Percentiles rank a stretch among this genome's conserved stretches.
Evolutionary conservation across 495 filamentous ascomycete genomes (phyloP).

Genomic region (Annulohypoxylon stygium): DNA sequence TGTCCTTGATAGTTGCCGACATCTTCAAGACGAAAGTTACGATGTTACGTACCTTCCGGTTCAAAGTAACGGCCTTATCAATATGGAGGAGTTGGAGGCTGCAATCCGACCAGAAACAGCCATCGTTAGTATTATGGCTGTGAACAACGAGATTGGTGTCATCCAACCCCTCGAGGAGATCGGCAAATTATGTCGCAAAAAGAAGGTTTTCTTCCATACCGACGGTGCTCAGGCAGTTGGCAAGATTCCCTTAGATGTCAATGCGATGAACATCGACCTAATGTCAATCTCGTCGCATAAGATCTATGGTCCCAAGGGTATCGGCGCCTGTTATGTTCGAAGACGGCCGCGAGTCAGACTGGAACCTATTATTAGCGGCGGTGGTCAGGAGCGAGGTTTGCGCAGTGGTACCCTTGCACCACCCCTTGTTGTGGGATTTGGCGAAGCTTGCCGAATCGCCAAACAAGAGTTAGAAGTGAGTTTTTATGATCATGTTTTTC

Average conservation of each 20-base stretch:
- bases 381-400: slow-evolving; percentile 94
- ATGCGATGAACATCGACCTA: slow-evolving; percentile 95
- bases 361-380: slow-evolving; percentile 95
- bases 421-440: slow-evolving; percentile 89
- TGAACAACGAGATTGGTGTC: slow-evolving; percentile 99
- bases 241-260: slow-evolving; percentile 96
- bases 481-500: slow-evolving; percentile 36
- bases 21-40: slow-evolving; percentile 96
- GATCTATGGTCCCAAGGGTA: slow-evolving; percentile 97
- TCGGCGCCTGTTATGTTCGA: slow-evolving; percentile 95
- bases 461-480: slow-evolving; percentile 90
- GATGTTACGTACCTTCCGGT: slow-evolving; percentile 97
- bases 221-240: slow-evolving; percentile 96
- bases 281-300: slow-evolving; percentile 99
- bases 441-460: slow-evolving; percentile 93
- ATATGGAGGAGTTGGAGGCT: slow-evolving; percentile 86
- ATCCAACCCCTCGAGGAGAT: slow-evolving; percentile 96
- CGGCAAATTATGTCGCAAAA: slow-evolving; percentile 88
- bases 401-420: slow-evolving; percentile 95
- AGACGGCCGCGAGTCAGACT: slow-evolving; percentile 91
- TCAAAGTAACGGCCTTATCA: slow-evolving; percentile 82
- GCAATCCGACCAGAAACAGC: slow-evolving; percentile 92
- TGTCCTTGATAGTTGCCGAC: slow-evolving; percentile 94
- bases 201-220: slow-evolving; percentile 99
- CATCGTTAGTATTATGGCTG: slow-evolving; percentile 96